These are phyloP conservation scores for Alternaria tenuissima DNA, from an alignment of 2,329 filamentous ascomycete genomes.

Conservation along the genomic window DNA sequence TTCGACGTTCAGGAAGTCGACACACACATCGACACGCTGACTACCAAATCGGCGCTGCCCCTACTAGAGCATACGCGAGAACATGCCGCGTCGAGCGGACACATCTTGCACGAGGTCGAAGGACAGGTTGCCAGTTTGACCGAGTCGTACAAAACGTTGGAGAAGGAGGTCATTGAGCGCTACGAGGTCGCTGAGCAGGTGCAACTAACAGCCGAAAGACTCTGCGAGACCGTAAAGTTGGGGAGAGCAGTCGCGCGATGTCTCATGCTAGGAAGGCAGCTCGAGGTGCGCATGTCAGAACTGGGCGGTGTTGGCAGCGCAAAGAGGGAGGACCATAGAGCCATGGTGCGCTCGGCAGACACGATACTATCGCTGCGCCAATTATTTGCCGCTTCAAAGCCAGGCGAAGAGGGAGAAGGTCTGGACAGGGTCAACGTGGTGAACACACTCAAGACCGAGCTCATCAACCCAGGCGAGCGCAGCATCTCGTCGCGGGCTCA, in stretches of 20 bases:
- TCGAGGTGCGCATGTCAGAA: slow-evolving; percentile 86
- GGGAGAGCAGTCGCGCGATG: slow-evolving; percentile 79
- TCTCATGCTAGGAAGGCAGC: slow-evolving; percentile 81
- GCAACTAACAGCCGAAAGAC: slow-evolving; percentile 74
- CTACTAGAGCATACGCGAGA: slow-evolving; percentile 78
- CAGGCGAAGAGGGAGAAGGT: slow-evolving; percentile 78
- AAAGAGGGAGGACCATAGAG: slow-evolving; percentile 75
- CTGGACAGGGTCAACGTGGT: slow-evolving; percentile 78
- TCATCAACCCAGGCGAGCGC: slow-evolving; percentile 76
- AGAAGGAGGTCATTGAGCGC: slow-evolving; percentile 85
- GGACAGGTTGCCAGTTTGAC: slow-evolving; percentile 81
- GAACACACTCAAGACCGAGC: slow-evolving; percentile 71
- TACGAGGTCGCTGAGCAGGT: slow-evolving; percentile 88
- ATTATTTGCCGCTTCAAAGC: slow-evolving; percentile 71
- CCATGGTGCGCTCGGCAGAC: slow-evolving; percentile 82
- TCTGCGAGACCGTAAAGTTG: slow-evolving; percentile 81
- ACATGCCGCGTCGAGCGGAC: slow-evolving; percentile 75
- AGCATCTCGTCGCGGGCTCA: slow-evolving; percentile 77
- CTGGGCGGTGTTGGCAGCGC: slow-evolving; percentile 59
- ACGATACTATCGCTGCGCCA: slow-evolving; percentile 80
- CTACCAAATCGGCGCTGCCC: slow-evolving; percentile 82
- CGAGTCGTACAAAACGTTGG: slow-evolving; percentile 83
- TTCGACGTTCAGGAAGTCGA: slow-evolving; percentile 98
- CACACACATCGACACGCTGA: slow-evolving; percentile 90
- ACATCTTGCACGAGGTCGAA: slow-evolving; percentile 79